Evolutionary conservation across 495 filamentous ascomycete species (phyloP).

Genomic region (Aspergillus homomorphus): DNA sequence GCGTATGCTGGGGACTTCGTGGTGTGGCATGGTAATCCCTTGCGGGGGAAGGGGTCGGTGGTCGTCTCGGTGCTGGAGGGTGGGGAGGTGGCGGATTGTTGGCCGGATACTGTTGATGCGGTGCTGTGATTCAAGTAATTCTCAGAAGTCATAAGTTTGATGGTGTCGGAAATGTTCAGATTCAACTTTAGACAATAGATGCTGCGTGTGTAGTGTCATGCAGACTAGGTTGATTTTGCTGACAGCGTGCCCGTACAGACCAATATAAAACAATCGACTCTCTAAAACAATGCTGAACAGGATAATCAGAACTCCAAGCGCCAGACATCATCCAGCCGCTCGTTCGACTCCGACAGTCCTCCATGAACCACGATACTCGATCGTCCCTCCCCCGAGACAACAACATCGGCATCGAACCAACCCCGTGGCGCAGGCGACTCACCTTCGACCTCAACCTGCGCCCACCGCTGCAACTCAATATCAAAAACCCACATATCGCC

Average conservation of each 20-base stretch:
- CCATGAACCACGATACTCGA: conserved; percentile 13
- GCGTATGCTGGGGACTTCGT: conserved; percentile 3
- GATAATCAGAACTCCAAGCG: background rate
- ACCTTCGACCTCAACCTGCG: conserved; percentile 46
- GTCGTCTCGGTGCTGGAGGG: conserved; percentile 3
- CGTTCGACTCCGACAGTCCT: conserved; percentile 16
- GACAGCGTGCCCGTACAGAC: too few species aligned
- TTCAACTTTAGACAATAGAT: too few species aligned
- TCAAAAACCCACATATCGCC: conserved; percentile 74
- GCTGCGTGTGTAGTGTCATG: too few species aligned
- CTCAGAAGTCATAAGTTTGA: too few species aligned
- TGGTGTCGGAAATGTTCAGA: too few species aligned
- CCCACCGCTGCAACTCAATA: conserved; percentile 51
- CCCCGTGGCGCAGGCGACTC: conserved; percentile 39
- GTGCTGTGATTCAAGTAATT: background rate
- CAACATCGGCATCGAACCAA: conserved; percentile 45
- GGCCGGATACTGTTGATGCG: background rate
- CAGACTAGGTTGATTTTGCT: too few species aligned
- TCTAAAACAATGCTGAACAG: too few species aligned
- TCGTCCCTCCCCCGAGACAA: background rate
- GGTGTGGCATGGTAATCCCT: conserved; percentile 7
- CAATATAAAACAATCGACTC: too few species aligned
- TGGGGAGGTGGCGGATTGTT: conserved; percentile 1
- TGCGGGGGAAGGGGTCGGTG: conserved; percentile 6
- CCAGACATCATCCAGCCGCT: conserved; percentile 15